phyloP scores from a whole-genome alignment of 2,329 filamentous ascomycete genomes.

The Alternaria triticimaculans region DNA sequence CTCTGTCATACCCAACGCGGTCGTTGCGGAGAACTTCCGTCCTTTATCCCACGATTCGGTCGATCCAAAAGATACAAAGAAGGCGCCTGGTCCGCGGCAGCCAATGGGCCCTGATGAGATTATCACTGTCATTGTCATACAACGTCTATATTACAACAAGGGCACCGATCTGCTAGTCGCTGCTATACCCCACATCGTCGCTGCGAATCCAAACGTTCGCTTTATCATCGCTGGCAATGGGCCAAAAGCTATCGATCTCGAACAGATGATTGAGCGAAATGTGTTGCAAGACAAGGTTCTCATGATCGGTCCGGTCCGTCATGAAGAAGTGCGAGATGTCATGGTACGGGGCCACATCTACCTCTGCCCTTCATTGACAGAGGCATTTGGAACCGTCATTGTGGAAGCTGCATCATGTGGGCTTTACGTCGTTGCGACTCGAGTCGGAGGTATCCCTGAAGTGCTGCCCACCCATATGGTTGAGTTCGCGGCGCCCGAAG shows the following conservation, averaged over 20 bases:
- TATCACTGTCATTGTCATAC: slow-evolving; percentile 97
- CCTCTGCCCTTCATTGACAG: slow-evolving; percentile 90
- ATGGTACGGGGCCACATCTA: slow-evolving; percentile 98
- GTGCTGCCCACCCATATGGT: slow-evolving; percentile 97
- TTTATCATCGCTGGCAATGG: slow-evolving; percentile 97
- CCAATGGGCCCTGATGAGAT: slow-evolving; percentile 81
- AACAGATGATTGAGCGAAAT: slow-evolving; percentile 97
- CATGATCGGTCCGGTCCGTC: slow-evolving; percentile 87
- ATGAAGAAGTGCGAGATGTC: slow-evolving; percentile 95
- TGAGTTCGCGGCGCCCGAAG: slow-evolving; percentile 93
- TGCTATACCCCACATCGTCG: slow-evolving; percentile 89
- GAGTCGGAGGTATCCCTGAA: slow-evolving; percentile 95
- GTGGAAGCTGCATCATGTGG: slow-evolving; percentile 97
- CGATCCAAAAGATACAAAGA: slow-evolving; percentile 35
- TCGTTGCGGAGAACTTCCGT: slow-evolving; percentile 94
- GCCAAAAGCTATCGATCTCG: slow-evolving; percentile 94
- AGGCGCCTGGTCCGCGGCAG: slow-evolving; percentile 64
- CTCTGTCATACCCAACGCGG: slow-evolving; percentile 95
- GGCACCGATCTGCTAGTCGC: slow-evolving; percentile 97
- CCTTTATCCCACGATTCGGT: slow-evolving; percentile 62
- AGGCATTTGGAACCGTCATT: slow-evolving; percentile 97
- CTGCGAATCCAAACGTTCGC: slow-evolving; percentile 87
- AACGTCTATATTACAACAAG: slow-evolving; percentile 97
- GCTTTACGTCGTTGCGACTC: slow-evolving; percentile 93
- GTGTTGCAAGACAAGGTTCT: slow-evolving; percentile 93